Percentiles rank a stretch among this genome's conserved stretches.
Evolutionary conservation across 306 rosid species (phyloP).

Genomic region (Styphnolobium japonicum): DNA sequence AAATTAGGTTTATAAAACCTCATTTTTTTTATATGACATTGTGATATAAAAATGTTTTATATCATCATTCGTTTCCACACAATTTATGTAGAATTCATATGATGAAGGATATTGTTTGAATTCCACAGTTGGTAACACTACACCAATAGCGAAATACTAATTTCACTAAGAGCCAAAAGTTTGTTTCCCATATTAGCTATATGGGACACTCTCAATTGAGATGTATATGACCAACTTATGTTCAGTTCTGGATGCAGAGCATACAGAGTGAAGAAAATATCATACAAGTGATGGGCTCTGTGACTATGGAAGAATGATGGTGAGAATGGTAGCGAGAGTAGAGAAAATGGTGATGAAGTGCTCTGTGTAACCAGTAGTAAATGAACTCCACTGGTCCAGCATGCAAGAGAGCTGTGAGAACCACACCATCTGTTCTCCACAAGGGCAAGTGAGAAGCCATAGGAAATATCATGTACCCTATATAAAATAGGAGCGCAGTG

Average conservation of each 20-base stretch:
- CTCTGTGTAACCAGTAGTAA: conserved; percentile 59
- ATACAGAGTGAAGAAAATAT: not conserved
- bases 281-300: conserved; percentile 6
- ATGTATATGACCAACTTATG: not conserved
- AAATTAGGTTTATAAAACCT: not conserved
- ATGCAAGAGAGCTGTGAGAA: conserved; percentile 33
- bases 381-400: conserved; percentile 45
- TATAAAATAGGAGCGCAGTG: conserved; percentile 13
- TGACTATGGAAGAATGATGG: conserved; percentile 18
- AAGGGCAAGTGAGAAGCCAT: not conserved
- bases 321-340: conserved; percentile 57
- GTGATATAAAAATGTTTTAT: too few relatives aligned
- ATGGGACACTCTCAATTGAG: not conserved
- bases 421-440: conserved; percentile 41
- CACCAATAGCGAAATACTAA: not conserved
- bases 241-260: not conserved
- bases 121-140: not conserved
- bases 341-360: conserved; percentile 56
- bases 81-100: not conserved
- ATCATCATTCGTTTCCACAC: not conserved
- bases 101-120: not conserved
- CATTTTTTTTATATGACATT: not conserved
- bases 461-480: not conserved
- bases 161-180: not conserved
- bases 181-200: not conserved